Base-by-base conservation (phyloP, 352 stramenopile species). In the Lagenidium giganteum region DNA sequence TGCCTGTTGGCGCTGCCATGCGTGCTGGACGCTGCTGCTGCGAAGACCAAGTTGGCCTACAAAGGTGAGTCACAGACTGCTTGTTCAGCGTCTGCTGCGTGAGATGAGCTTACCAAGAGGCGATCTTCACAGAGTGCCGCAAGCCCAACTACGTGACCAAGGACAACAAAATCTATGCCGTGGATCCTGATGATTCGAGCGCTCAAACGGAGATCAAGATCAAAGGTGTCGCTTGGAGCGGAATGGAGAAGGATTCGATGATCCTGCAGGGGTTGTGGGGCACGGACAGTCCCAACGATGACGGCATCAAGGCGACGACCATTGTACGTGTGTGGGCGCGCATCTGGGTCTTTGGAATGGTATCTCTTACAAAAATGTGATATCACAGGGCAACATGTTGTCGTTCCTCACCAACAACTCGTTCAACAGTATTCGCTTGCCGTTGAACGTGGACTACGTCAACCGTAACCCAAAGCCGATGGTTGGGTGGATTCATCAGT, bases 211-310 rank as follows among this genome's bases (percentile, higher is more conserved):
- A 75, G 37, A 67, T 87, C 44, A 58, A 47, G n/a, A 81, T 87
- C 53, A 74, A 77, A 27, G 75, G 75, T 30, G 71, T 87, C 4
- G 22, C 64, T 2, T 87, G 75, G 75, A 52, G 64, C 39, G 75
- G 75, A 27, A 83, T 85, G 67, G 75, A 87, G 57, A 77, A 79
- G 51, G 64, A 72, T 16, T 63, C 85, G 40, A 80, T 78, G 60
- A 83, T 87, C 47, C 70, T 68, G 3, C 63, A 80, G 22, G 73
- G 74, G 2, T 51, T 87, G 26, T 83, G 57, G 54, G 74, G 67
- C 7, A 66, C 58, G 0, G 31, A 47, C 5, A 39, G 13, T n/a
- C 32, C 36, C 17, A 80, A 73, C 42, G 36, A 41, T 8, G 44
- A 70, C 9, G 68, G 66, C 16, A 67, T 61, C 2, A 47, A 66